Percentiles rank a stretch among this genome's conserved stretches.
These are phyloP conservation scores for Aphelidium insulamus DNA, from an alignment of 371 early-diverging fungal species.

Conservation along the genomic window DNA sequence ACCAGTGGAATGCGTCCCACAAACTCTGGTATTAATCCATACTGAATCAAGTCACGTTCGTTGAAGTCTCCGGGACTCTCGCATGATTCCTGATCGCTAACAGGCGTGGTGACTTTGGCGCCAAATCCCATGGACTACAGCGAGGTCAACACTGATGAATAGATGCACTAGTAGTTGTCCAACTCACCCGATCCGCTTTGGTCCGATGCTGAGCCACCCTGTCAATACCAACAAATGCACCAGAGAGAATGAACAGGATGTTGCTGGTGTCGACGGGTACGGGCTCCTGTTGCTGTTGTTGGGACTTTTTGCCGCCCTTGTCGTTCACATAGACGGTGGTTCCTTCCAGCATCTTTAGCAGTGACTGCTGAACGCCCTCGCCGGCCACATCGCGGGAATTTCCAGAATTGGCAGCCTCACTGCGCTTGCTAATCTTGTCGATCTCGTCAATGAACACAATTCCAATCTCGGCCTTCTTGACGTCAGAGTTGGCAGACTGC, in stretches of 20 bases:
- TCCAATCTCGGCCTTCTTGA: conserved; percentile 60
- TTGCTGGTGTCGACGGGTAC: conserved; percentile 65
- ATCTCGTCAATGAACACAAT: conserved; percentile 87
- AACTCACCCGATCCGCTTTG: conserved; percentile 18
- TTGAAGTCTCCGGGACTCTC: conserved; percentile 5
- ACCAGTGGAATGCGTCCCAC: conserved; percentile 71
- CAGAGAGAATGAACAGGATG: conserved; percentile 69
- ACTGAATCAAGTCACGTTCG: conserved; percentile 46
- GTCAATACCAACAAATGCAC: conserved; percentile 76
- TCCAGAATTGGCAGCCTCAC: conserved; percentile 39
- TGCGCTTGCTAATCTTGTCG: conserved; percentile 60
- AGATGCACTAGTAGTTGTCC: background rate
- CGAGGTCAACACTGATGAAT: background rate
- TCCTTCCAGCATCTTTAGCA: conserved; percentile 72
- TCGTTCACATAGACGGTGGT: conserved; percentile 64
- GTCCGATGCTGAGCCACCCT: conserved; percentile 52
- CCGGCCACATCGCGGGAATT: conserved; percentile 53
- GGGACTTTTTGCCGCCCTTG: too few relatives aligned
- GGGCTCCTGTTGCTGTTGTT: conserved; percentile 17
- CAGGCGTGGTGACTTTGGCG: background rate
- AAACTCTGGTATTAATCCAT: conserved; percentile 77
- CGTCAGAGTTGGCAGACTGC: too few relatives aligned
- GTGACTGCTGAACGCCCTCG: conserved; percentile 77
- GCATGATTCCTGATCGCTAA: conserved; percentile 1
- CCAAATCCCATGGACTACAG: conserved; percentile 46